Base-by-base conservation (phyloP, 208 protist species). In the Phytomonas francai region DNA sequence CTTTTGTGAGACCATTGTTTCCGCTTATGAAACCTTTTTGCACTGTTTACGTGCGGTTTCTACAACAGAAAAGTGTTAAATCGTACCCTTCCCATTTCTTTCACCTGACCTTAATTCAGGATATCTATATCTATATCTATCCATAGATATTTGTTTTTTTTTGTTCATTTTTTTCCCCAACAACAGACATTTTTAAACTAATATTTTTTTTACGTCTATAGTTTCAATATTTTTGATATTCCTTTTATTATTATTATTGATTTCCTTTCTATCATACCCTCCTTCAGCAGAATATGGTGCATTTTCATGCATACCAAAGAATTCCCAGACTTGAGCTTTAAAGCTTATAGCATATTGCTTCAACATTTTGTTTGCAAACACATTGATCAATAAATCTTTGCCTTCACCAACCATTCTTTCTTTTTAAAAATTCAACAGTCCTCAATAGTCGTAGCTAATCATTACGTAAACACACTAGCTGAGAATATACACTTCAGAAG, bases 121-220 rank as follows among this genome's bases (percentile, higher is more conserved):
- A 64, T 29, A 28, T 39, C 63, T 63, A 70, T 49, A 65, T 70
- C 33, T 70, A 70, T 70, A 63, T 64, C 16, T 69, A 63, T 69
- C 57, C n/a, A 63, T 34, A 36, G 34, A 59, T 27, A 60, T 65
- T 72, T 27, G 19, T 63, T 58, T 36, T 69, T 27, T 51, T 59
- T 65, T 30, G 3, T 60, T 61, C 6, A 67, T 67, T 30, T 30
- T 67, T 58, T 9, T 63, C 30, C 16, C 59, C 30, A 22, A 63
- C 31, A 25, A 56, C 31, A 25, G 16, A 36, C 25, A 28, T 64
- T 49, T 49, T 34, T 51, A n/a, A 63, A 7, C 4, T 70, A 22
- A 28, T 32, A 7, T 65, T 34, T 27, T 65, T 34, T n/a, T 36
- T 30, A 22, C 9, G 12, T 28, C 7, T 58, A 63, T 65, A 30